phyloP scores from a whole-genome alignment of 2,329 filamentous ascomycete species.

The Leptographium procerum region DNA sequence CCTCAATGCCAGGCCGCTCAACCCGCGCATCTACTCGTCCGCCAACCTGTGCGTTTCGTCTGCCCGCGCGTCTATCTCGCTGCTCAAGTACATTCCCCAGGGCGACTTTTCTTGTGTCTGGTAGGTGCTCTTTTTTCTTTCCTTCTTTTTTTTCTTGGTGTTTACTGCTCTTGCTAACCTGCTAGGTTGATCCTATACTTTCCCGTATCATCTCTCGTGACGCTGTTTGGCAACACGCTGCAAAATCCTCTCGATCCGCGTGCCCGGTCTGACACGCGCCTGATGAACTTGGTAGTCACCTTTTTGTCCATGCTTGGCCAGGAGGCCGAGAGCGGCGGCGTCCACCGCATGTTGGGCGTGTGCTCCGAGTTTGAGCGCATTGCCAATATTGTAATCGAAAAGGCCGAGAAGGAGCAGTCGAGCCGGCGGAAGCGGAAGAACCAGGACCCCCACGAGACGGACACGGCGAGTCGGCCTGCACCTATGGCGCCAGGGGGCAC shows the following conservation, averaged over 20 bases:
- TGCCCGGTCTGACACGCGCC: slow-evolving; percentile 74
- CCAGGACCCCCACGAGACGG: slow-evolving; percentile 22
- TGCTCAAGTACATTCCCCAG: slow-evolving; percentile 93
- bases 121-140: slow-evolving; percentile 38
- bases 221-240: slow-evolving; percentile 88
- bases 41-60: slow-evolving; percentile 87
- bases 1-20: slow-evolving; percentile 78
- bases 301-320: slow-evolving; percentile 84
- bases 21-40: slow-evolving; percentile 88
- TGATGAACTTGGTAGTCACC: slow-evolving; percentile 88
- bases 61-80: slow-evolving; percentile 80
- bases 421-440: slow-evolving; percentile 77
- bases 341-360: slow-evolving; percentile 85
- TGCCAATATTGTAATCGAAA: slow-evolving; percentile 80
- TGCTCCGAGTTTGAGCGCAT: slow-evolving; percentile 97
- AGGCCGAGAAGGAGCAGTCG: slow-evolving; percentile 73
- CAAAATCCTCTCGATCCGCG: slow-evolving; percentile 88
- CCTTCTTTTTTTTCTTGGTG: background rate
- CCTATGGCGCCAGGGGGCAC: background rate
- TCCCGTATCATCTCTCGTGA: slow-evolving; percentile 88
- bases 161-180: slow-evolving; percentile 16
- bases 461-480: slow-evolving; percentile 15
- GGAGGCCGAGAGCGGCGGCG: slow-evolving; percentile 80
- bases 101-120: slow-evolving; percentile 92
- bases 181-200: slow-evolving; percentile 83